These are phyloP conservation scores for Cordyceps farinosa DNA, from an alignment of 2,329 filamentous ascomycete species.

Conservation along the genomic window DNA sequence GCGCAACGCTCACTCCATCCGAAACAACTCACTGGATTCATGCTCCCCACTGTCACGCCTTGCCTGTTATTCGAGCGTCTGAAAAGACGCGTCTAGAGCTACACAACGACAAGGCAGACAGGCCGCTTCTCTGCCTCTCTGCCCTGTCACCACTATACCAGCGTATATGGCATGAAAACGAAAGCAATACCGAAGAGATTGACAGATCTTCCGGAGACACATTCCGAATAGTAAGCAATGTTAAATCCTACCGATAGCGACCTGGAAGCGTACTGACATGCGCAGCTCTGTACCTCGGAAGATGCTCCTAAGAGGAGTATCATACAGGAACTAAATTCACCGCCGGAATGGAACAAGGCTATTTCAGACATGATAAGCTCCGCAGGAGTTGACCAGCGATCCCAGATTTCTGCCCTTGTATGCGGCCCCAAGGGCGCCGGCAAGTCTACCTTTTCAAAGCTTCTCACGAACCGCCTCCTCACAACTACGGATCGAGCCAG, in stretches of 20 bases:
- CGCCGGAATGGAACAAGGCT: slow-evolving; percentile 59
- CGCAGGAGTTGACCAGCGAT: slow-evolving; percentile 29
- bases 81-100: slow-evolving; percentile 53
- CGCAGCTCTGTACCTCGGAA: slow-evolving; percentile 50
- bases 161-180: slow-evolving; percentile 59
- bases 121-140: slow-evolving; percentile 51
- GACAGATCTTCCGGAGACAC: slow-evolving; percentile 30
- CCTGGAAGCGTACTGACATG: slow-evolving; percentile 24
- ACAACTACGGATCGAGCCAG: slow-evolving; percentile 38
- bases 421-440: slow-evolving; percentile 70
- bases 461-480: slow-evolving; percentile 65
- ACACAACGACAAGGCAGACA: slow-evolving; percentile 47
- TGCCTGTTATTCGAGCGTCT: slow-evolving; percentile 60
- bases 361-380: slow-evolving; percentile 43
- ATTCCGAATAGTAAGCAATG: slow-evolving; percentile 48
- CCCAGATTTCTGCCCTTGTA: slow-evolving; percentile 49
- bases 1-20: slow-evolving; percentile 55
- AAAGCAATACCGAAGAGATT: slow-evolving; percentile 20
- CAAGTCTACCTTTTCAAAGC: slow-evolving; percentile 69
- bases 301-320: slow-evolving; percentile 48
- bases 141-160: slow-evolving; percentile 63
- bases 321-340: slow-evolving; percentile 53
- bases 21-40: slow-evolving; percentile 53
- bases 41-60: slow-evolving; percentile 65
- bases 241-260: background rate